A percentile compares a stretch with the other conserved stretches of the same genome.
Conservation (phyloP, 2,329 filamentous ascomycete species). For the Talaromyces sp. region DNA sequence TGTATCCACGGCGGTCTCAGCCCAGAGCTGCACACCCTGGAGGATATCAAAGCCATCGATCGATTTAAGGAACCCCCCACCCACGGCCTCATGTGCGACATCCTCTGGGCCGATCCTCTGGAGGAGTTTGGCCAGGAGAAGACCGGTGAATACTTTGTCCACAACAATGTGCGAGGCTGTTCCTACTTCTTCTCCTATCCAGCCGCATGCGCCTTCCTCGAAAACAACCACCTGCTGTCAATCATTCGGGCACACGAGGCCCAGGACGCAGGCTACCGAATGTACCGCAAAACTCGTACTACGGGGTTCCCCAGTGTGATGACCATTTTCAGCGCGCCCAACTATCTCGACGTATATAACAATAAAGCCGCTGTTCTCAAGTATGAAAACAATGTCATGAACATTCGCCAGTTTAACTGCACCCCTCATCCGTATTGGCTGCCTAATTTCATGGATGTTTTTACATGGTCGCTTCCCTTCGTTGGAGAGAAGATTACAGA, state of each 20-base stretch:
- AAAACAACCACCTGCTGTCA: conserved; percentile 97
- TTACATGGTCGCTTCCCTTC: conserved; percentile 99
- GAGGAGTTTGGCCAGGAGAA: conserved; percentile 99
- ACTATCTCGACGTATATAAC: conserved; percentile 99
- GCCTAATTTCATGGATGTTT: conserved; percentile 99
- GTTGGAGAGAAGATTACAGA: conserved; percentile 99
- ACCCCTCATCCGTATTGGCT: conserved; percentile 99
- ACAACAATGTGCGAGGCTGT: conserved; percentile 97
- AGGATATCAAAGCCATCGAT: conserved; percentile 90
- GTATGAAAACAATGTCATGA: conserved; percentile 99
- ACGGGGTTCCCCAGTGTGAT: conserved; percentile 98
- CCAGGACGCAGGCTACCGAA: conserved; percentile 95
- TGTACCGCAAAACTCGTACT: conserved; percentile 97
- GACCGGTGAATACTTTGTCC: conserved; percentile 92
- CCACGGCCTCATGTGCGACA: conserved; percentile 97
- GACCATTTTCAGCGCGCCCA: conserved; percentile 99
- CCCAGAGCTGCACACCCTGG: conserved; percentile 90
- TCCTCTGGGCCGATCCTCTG: conserved; percentile 95
- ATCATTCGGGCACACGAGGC: conserved; percentile 97
- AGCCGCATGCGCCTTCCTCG: conserved; percentile 90
- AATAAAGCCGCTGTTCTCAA: conserved; percentile 99
- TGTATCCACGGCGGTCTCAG: conserved; percentile 97
- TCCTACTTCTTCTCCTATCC: conserved; percentile 99
- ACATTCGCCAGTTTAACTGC: conserved; percentile 99
- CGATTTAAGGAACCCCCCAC: conserved; percentile 96